Conservation (phyloP, 129 eudicot species). For the Flaveria brownii region DNA sequence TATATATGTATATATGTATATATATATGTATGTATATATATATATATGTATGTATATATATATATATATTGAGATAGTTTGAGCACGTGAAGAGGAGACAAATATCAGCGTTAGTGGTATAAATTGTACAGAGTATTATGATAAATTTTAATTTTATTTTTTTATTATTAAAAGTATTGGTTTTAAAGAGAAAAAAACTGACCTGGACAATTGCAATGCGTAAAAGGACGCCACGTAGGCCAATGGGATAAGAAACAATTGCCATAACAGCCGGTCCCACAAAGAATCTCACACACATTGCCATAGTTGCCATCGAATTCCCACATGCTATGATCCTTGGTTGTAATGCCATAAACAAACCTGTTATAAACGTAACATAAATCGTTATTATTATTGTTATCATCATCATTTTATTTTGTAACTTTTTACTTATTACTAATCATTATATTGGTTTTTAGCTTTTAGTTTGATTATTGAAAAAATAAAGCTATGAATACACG, state of each 20-base stretch:
- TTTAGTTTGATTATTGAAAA: too few relatives aligned
- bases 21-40: too few relatives aligned
- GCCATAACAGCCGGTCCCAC: constrained; percentile 98
- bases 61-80: too few relatives aligned
- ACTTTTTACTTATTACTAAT: too few relatives aligned
- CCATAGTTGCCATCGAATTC: constrained; percentile 72
- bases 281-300: constrained; percentile 92
- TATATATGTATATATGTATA: too few relatives aligned
- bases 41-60: too few relatives aligned
- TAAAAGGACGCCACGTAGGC: constrained; percentile 80
- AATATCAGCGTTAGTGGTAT: background rate
- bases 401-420: background rate
- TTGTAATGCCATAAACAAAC: constrained; percentile 96
- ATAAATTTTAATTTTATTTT: background rate
- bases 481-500: too few relatives aligned
- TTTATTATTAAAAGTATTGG: background rate
- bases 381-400: too few relatives aligned
- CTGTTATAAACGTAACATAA: constrained; percentile 26
- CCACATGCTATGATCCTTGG: constrained; percentile 98
- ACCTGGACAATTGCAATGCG: constrained; percentile 94
- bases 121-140: background rate
- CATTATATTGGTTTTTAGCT: too few relatives aligned
- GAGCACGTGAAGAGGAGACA: too few relatives aligned
- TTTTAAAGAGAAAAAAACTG: background rate
- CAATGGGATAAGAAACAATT: constrained; percentile 74